Base-by-base conservation (phyloP, 1,284 basidiomycete genomes). In the Hymenochaete sp. region DNA sequence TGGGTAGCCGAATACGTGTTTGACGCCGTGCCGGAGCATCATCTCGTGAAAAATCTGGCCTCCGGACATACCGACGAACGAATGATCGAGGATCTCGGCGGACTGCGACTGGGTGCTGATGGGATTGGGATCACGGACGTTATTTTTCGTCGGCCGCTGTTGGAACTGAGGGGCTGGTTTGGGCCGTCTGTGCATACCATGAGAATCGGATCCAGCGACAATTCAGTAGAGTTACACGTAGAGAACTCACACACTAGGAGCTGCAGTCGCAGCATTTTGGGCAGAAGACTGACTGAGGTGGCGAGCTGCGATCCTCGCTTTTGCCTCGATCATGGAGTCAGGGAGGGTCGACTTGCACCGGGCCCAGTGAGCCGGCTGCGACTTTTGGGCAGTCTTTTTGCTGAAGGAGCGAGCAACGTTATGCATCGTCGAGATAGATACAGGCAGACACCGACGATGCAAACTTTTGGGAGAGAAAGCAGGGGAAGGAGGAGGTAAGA, bases 31-130 rank as follows among this genome's bases (percentile, higher is more conserved):
- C 45, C 95, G 76, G 49, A 93, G 82, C 91, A 98, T 97, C 95
- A 98, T 98, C 68, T 98, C 93, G 65, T 98, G 93, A 70, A 98
- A 97, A 61, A 98, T 97, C 65, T 97, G 78, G 28, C 95, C 95
- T 26, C 95, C 95, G 14, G 91, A 90, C 67, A 95, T 79, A 50
- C 95, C 95, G 47, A 98, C 77, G 59, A 98, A 97, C 2, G 82
- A 79, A 52, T 80, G 73, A 58, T 89, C 84, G 45, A 87, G 64
- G 38, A 48, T 40, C 22, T 52, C 45, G 4, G 71, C 70, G 11
- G 68, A 64, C 2, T 72, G 67, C 33, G 65, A 62, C 0, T 71
- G 67, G 1, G 73, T 72, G 39, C 70, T 65, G 25, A 65, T 61
- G 27, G 65, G 62, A 6, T 71, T 57, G 42, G 66, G 59, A 45